A percentile compares a stretch with the other conserved stretches of the same genome.
These are phyloP conservation scores for Elasticomyces elasticus DNA, from an alignment of 495 filamentous ascomycete genomes.

Conservation along the genomic window DNA sequence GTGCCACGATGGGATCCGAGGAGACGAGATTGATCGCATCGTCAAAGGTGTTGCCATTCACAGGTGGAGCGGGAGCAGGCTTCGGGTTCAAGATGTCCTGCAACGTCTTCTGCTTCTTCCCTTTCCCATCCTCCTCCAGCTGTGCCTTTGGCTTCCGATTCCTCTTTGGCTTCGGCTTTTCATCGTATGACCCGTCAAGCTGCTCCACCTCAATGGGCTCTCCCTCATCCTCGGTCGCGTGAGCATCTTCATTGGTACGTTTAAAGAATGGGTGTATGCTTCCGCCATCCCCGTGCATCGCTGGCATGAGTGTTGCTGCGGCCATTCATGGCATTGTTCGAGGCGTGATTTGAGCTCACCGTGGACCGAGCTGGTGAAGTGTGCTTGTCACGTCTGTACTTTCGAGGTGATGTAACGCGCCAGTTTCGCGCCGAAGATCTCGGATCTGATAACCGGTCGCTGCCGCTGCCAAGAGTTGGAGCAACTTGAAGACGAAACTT, in stretches of 20 bases:
- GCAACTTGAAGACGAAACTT: background rate
- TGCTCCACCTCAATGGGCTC: background rate
- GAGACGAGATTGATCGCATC: background rate
- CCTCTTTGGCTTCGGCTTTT: slow-evolving; percentile 2
- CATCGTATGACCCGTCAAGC: background rate
- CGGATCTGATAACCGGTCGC: too few species aligned
- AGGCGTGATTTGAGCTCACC: background rate
- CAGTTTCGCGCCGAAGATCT: too few species aligned
- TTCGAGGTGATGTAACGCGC: background rate
- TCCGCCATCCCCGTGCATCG: slow-evolving; percentile 28
- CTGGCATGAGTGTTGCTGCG: slow-evolving; percentile 21
- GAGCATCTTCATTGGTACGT: slow-evolving; percentile 8
- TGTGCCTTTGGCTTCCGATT: slow-evolving; percentile 1
- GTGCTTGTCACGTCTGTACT: background rate
- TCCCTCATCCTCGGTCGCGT: background rate
- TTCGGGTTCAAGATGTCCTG: slow-evolving; percentile 17
- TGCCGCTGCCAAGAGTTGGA: slow-evolving; percentile 5
- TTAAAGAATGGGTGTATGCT: slow-evolving; percentile 32
- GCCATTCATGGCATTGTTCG: slow-evolving; percentile 24
- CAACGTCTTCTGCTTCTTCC: slow-evolving; percentile 18
- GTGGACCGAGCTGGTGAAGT: background rate
- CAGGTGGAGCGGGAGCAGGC: background rate
- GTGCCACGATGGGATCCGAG: background rate
- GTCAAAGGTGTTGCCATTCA: background rate
- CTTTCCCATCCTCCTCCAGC: background rate